phyloP scores from a whole-genome alignment of 202 grass and related monocot genomes.

The Digitaria exilis region DNA sequence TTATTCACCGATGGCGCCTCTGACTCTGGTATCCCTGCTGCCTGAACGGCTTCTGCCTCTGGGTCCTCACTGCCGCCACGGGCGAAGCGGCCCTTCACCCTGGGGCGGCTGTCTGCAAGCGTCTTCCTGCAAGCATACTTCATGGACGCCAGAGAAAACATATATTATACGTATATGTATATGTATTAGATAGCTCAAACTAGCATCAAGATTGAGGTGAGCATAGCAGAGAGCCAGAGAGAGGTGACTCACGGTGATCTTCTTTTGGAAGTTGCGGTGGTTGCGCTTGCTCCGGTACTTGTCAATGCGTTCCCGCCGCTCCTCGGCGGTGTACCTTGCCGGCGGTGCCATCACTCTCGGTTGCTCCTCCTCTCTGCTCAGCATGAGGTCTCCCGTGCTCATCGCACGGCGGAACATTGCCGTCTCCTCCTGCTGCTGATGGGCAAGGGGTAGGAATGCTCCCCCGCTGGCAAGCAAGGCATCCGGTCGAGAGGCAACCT shows the following conservation, averaged over 20 bases:
- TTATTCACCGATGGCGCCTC: too few relatives aligned
- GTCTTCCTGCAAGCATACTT: constrained; percentile 86
- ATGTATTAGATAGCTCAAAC: too few relatives aligned
- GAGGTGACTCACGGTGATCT: too few relatives aligned
- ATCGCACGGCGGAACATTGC: constrained; percentile 33
- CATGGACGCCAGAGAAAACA: too few relatives aligned
- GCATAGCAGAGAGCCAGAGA: too few relatives aligned
- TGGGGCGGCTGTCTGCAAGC: constrained; percentile 67
- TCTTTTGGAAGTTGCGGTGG: constrained; percentile 88
- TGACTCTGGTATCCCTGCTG: background rate
- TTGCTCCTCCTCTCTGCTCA: constrained; percentile 23
- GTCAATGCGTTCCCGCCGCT: constrained; percentile 89
- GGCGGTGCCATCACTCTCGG: background rate
- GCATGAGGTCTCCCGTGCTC: constrained; percentile 63
- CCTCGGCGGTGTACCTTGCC: constrained; percentile 66
- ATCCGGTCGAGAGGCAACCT: constrained; percentile 17
- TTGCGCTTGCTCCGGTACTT: constrained; percentile 94
- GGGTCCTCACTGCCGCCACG: constrained; percentile 16
- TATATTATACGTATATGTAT: background rate
- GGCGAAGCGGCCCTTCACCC: constrained; percentile 76
- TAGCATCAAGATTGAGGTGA: too few relatives aligned
- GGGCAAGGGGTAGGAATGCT: background rate
- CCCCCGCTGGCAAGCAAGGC: background rate
- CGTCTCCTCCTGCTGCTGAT: too few relatives aligned
- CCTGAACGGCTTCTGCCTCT: background rate